These are phyloP conservation scores for Rosa persica DNA, from an alignment of 306 rosid genomes.

Conservation along the genomic window DNA sequence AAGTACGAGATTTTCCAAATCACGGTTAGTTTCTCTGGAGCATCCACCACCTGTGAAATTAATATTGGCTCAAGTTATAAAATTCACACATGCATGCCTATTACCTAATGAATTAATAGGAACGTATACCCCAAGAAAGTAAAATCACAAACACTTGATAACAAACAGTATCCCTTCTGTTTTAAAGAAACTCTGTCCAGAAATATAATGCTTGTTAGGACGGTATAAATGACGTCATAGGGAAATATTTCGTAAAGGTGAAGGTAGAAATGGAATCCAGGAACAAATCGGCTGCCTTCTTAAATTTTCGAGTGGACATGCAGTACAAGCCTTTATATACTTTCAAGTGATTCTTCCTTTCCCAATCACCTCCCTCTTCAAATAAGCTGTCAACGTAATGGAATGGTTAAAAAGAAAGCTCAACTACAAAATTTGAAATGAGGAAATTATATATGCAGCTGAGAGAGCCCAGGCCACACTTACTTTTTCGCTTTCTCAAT, in stretches of 20 bases:
- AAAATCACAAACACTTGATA: not conserved
- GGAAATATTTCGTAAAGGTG: constrained; percentile 82
- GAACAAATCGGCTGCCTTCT: constrained; percentile 80
- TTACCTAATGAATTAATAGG: not conserved
- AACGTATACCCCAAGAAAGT: constrained; percentile 6
- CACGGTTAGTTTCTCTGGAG: constrained; percentile 91
- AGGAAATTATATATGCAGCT: constrained; percentile 1
- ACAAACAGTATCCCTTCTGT: constrained; percentile 61
- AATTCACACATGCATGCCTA: not conserved
- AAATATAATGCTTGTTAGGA: constrained; percentile 86
- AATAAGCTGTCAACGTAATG: constrained; percentile 61
- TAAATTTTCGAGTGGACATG: constrained; percentile 87
- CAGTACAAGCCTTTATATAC: constrained; percentile 88
- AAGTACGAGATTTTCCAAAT: constrained; percentile 86
- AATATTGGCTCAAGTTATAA: constrained; percentile 15
- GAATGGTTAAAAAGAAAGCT: constrained; percentile 31
- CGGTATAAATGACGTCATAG: constrained; percentile 84
- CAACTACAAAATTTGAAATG: constrained; percentile 15
- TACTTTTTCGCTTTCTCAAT: constrained; percentile 91
- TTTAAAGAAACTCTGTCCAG: constrained; percentile 92
- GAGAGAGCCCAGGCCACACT: constrained; percentile 22
- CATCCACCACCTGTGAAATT: constrained; percentile 87
- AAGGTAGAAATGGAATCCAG: constrained; percentile 94
- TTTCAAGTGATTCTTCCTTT: constrained; percentile 89
- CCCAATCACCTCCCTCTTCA: constrained; percentile 99